Evolutionary conservation across 2,329 filamentous ascomycete genomes (phyloP).

Genomic region (Zymoseptoria ardabiliae): DNA sequence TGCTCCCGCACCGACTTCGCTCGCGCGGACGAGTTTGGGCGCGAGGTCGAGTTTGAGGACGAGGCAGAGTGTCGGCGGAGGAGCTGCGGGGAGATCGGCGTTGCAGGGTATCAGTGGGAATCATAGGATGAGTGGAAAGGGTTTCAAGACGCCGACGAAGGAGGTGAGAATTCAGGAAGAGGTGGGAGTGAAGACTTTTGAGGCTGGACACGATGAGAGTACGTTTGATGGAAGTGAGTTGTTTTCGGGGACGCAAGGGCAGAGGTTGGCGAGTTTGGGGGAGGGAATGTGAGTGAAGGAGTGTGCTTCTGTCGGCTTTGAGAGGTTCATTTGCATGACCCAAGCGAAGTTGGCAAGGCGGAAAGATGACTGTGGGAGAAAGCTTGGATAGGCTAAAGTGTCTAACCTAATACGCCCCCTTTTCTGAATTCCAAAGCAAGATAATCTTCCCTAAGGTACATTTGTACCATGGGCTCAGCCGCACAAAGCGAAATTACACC

Average conservation of each 20-base stretch:
- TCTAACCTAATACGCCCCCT: neutral
- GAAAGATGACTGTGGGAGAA: neutral
- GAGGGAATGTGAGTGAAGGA: neutral
- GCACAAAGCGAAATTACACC: neutral
- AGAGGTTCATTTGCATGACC: neutral
- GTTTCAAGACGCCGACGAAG: conserved; percentile 19
- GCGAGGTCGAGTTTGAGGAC: conserved; percentile 14
- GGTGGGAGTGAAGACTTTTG: neutral
- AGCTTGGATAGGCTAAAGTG: neutral
- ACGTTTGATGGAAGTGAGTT: conserved; percentile 34
- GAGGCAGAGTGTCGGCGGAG: conserved; percentile 21
- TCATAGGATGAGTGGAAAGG: conserved; percentile 11
- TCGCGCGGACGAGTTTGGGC: conserved; percentile 21
- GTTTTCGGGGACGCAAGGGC: conserved; percentile 30
- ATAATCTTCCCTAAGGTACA: neutral
- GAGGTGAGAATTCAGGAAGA: conserved; percentile 2
- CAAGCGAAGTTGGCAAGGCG: neutral
- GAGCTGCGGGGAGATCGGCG: conserved; percentile 15
- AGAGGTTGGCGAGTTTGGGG: conserved; percentile 5
- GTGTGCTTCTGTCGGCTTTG: too few species aligned
- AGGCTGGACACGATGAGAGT: conserved; percentile 23
- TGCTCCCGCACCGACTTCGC: conserved; percentile 9
- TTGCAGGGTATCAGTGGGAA: conserved; percentile 23
- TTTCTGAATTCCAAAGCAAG: neutral
- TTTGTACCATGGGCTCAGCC: neutral